These are phyloP conservation scores for Apiotrichum veenhuisii DNA, from an alignment of 1,284 basidiomycete species.

Conservation along the genomic window DNA sequence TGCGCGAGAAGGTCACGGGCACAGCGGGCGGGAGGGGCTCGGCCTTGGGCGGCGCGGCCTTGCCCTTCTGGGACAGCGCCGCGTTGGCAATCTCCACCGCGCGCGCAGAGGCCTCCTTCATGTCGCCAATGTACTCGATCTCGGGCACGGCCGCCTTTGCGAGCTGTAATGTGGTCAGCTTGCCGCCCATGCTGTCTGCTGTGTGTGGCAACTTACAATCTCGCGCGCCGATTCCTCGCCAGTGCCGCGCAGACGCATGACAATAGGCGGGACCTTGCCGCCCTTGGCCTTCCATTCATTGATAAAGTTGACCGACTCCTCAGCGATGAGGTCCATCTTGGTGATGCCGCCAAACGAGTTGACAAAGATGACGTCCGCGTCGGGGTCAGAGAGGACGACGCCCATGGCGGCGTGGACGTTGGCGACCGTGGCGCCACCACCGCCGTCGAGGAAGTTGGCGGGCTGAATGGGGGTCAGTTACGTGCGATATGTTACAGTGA, in stretches of 20 bases:
- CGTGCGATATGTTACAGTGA: too few relatives aligned
- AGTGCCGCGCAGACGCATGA: constrained; percentile 23
- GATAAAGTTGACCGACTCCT: constrained; percentile 12
- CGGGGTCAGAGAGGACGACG: constrained; percentile 20
- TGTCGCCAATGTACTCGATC: constrained; percentile 19
- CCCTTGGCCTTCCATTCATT: constrained; percentile 7
- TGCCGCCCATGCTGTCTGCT: too few relatives aligned
- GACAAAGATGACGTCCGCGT: constrained; percentile 26
- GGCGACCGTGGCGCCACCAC: constrained; percentile 29
- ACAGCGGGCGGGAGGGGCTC: not conserved
- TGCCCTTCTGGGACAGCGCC: not conserved
- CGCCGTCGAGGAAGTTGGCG: constrained; percentile 32
- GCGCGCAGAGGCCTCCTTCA: constrained; percentile 17
- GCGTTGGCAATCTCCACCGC: constrained; percentile 14
- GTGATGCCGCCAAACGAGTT: constrained; percentile 32
- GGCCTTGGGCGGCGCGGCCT: not conserved
- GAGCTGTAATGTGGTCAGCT: not conserved
- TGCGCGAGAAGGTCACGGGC: constrained; percentile 17
- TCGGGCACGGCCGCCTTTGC: constrained; percentile 7
- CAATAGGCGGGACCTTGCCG: constrained; percentile 13
- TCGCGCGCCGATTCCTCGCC: constrained; percentile 23
- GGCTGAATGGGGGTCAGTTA: constrained; percentile 9
- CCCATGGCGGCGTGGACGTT: constrained; percentile 27
- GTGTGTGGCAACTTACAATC: constrained; percentile 19
- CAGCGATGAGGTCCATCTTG: constrained; percentile 27